phyloP scores from a whole-genome alignment of 176 grass and related monocot genomes.

The Phoenix dactylifera region DNA sequence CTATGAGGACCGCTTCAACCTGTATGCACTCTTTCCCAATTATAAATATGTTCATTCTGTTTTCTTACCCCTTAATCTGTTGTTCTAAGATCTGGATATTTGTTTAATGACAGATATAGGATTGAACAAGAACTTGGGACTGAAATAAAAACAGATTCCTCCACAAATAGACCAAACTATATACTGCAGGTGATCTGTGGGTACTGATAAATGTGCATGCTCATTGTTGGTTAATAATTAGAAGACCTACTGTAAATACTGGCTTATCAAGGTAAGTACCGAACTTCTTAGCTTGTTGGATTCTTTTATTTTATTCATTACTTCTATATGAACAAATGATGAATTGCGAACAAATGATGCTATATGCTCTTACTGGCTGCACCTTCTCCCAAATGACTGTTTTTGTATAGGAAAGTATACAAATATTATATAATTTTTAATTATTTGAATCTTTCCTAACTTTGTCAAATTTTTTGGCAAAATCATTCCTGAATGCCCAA shows the following conservation, averaged over 20 bases:
- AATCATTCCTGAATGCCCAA: no score
- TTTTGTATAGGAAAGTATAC: no score
- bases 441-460: no score
- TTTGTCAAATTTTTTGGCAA: no score
- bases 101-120: slow-evolving; percentile 37
- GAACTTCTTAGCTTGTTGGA: no score
- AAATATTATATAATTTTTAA: no score
- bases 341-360: no score
- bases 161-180: slow-evolving; percentile 81
- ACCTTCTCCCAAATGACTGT: no score
- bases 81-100: slow-evolving; percentile 6
- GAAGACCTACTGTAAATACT: slow-evolving; percentile 58
- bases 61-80: not conserved
- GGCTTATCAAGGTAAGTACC: slow-evolving; percentile 42
- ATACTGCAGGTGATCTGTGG: slow-evolving; percentile 52
- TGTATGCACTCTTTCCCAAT: slow-evolving; percentile 36
- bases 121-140: slow-evolving; percentile 94
- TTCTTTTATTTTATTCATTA: not conserved
- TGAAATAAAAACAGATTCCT: slow-evolving; percentile 87
- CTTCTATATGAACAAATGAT: no score
- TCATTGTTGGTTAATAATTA: slow-evolving; percentile 34
- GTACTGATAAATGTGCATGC: slow-evolving; percentile 9
- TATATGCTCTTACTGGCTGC: no score
- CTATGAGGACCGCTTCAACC: slow-evolving; percentile 86
- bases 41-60: not conserved